phyloP scores from a whole-genome alignment of 83 land plant genomes.

The Picea abies region DNA sequence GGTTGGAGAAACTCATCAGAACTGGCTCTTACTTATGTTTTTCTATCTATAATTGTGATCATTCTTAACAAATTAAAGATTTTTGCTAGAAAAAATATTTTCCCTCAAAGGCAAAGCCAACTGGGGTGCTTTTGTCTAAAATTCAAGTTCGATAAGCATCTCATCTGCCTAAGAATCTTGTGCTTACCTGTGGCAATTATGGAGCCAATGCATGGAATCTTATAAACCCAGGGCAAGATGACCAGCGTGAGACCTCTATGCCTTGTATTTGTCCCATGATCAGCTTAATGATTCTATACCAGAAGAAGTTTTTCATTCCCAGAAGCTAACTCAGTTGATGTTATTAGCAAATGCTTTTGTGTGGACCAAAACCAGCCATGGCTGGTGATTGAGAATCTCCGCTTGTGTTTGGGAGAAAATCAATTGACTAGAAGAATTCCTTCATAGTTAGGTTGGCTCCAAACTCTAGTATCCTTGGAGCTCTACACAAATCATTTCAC shows the following conservation, averaged over 20 bases:
- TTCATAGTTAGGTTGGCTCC: conserved; percentile 56
- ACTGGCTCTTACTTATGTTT: conserved; percentile 16
- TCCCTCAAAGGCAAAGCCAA: too few species aligned
- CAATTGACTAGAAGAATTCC: conserved; percentile 66
- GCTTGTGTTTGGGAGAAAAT: conserved; percentile 66
- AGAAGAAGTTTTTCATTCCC: conserved; percentile 40
- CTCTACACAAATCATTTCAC: conserved; percentile 61
- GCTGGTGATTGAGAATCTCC: conserved; percentile 52
- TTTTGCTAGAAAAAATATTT: too few species aligned
- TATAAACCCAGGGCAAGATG: too few species aligned
- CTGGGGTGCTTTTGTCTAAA: too few species aligned
- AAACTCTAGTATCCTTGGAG: conserved; percentile 64
- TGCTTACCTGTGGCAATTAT: too few species aligned
- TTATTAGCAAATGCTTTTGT: conserved; percentile 46
- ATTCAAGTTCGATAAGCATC: too few species aligned
- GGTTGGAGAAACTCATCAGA: conserved; percentile 53
- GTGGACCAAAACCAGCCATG: conserved; percentile 43
- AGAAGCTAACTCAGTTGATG: conserved; percentile 57
- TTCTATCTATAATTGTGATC: too few species aligned
- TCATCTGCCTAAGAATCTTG: too few species aligned
- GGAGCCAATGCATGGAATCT: too few species aligned
- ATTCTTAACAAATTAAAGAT: too few species aligned
- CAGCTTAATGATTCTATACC: conserved; percentile 64
- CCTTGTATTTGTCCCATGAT: conserved; percentile 67
- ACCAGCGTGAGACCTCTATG: conserved; percentile 30